Evolutionary conservation across 305 asterid species (phyloP), one percentile per base, ranked within the genome.

Genomic region (Rubia balearica): DNA sequence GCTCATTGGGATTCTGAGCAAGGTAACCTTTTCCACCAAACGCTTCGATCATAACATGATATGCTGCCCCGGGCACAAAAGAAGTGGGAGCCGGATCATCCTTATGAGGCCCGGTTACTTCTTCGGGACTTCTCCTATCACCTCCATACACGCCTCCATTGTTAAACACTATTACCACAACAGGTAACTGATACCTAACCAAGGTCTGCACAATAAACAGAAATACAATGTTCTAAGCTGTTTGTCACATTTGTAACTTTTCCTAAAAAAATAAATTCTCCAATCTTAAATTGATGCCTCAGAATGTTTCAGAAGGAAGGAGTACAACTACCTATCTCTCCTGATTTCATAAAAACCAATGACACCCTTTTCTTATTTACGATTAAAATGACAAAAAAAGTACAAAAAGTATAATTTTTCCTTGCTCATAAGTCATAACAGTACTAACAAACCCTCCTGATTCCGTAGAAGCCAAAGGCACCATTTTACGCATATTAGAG

Each of bases 91-190:
- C 62, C 4, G 62, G 62, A 57, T 57, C 62, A 57, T 57, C 62
- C 62, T 57, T 57, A 57, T 57, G 62, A 22, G 62, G 62, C 36
- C 62, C 62, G 13, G 62, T 57, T 19, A 57, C 19, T 57, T 57
- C 62, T 57, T 57, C 62, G 14, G 62, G 62, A 22, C 22, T 57
- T 22, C 62, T 57, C 36, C 62, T 57, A 57, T 57, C 62, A 57
- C 62, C 62, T 57, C 62, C 62, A 57, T 57, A 57, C 36, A 57
- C 62, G 62, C 62, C 62, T 57, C 62, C 62, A 22, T 57, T 57
- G 62, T 57, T 57, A 9, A 57, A 57, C 7, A 57, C 62, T 57
- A 57, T 57, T 8, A 57, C 62, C 36, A 57, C 62, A 22, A 57
- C 62, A 10, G 62, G 62, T 57, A 57, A 57, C 14, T 57, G 62